Conservation (phyloP, 2,329 filamentous ascomycete species). For the Ceratocystis alfenasii region DNA sequence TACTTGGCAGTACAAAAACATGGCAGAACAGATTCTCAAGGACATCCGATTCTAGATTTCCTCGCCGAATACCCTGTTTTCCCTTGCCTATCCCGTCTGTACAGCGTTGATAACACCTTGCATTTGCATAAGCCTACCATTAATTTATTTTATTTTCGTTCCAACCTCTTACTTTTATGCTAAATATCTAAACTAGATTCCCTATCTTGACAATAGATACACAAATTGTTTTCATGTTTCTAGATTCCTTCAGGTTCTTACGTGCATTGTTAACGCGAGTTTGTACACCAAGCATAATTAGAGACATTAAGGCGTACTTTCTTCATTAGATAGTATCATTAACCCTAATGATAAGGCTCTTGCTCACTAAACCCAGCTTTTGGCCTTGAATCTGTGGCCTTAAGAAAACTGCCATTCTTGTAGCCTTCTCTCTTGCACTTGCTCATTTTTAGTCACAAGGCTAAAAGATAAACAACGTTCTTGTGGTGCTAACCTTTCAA, state of each 20-base stretch:
- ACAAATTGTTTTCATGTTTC: background rate
- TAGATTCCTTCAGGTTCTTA: too few relatives aligned
- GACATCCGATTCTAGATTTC: conserved; percentile 54
- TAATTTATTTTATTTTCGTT: background rate
- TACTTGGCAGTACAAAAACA: conserved; percentile 97
- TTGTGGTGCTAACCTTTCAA: background rate
- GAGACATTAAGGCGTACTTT: too few relatives aligned
- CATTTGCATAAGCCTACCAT: background rate
- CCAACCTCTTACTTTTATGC: background rate
- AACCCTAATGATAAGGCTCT: background rate
- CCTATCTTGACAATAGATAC: background rate
- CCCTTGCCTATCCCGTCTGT: background rate
- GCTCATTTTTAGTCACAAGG: background rate
- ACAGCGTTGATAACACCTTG: conserved; percentile 6
- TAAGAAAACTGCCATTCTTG: background rate
- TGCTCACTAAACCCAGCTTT: background rate
- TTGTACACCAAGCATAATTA: too few relatives aligned
- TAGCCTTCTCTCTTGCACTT: background rate
- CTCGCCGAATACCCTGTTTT: background rate
- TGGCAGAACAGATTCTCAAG: conserved; percentile 89
- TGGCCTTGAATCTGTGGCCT: background rate
- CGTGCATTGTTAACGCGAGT: too few relatives aligned
- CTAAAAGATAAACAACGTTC: background rate
- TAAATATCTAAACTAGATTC: background rate
- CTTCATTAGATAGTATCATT: background rate